Conservation (phyloP, 2,329 filamentous ascomycete species). For the Cordyceps javanica region DNA sequence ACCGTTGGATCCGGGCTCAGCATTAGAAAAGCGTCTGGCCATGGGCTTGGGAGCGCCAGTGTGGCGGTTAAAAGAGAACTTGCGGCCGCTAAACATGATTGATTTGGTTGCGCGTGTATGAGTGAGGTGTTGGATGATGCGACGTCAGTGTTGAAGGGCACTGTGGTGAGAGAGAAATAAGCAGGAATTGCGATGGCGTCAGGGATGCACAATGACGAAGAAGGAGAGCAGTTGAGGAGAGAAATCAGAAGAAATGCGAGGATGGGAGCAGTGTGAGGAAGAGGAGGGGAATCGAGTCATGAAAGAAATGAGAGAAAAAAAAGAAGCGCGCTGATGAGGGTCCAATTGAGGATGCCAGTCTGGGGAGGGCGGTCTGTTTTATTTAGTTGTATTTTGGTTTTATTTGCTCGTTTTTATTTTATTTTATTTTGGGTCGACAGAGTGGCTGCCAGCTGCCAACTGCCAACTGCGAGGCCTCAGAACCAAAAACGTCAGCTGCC, state of each 20-base stretch:
- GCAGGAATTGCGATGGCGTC: neutral
- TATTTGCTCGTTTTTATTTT: neutral
- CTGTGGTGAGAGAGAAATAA: neutral
- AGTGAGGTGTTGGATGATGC: neutral
- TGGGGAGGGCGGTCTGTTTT: constrained; percentile 4
- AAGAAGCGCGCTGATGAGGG: constrained; percentile 5
- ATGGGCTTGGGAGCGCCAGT: constrained; percentile 53
- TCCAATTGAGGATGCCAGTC: neutral
- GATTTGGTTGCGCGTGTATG: neutral
- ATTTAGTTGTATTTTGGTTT: neutral
- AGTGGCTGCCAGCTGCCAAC: neutral
- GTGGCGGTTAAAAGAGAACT: constrained; percentile 62
- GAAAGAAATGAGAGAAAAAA: constrained; percentile 10
- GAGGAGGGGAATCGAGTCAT: constrained; percentile 1
- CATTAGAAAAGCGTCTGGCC: constrained; percentile 51
- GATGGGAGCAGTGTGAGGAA: neutral
- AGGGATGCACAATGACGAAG: neutral
- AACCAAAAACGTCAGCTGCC: constrained; percentile 1
- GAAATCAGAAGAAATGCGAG: neutral
- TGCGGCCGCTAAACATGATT: constrained; percentile 49
- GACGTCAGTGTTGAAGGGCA: neutral
- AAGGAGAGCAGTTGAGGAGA: neutral
- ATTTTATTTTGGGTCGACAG: neutral
- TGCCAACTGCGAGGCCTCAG: constrained; percentile 7
- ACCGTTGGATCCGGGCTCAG: constrained; percentile 53